A percentile compares a stretch with the other conserved stretches of the same genome.
Evolutionary conservation across 108 stramenopile genomes (phyloP).

Genomic region (Nitzschia sp.): DNA sequence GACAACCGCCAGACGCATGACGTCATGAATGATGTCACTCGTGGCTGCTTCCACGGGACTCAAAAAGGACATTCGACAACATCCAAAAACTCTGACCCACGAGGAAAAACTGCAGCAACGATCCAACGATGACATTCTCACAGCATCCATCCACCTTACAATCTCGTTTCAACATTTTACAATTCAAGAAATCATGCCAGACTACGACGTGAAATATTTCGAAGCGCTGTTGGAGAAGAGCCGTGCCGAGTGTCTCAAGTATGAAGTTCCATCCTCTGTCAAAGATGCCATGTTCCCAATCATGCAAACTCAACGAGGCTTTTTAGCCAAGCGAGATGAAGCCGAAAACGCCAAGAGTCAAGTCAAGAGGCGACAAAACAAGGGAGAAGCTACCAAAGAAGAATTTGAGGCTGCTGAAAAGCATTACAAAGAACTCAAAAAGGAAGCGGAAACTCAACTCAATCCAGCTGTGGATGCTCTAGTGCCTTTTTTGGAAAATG

Average conservation of each 20-base stretch:
- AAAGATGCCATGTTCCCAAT: background rate
- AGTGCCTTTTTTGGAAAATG: background rate
- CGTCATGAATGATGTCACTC: no score
- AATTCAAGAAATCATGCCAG: background rate
- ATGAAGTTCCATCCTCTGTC: background rate
- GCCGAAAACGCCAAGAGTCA: background rate
- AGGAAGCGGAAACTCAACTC: background rate
- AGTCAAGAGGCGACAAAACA: background rate
- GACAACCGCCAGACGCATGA: no score
- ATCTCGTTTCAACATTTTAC: background rate
- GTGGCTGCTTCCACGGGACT: no score
- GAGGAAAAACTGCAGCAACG: no score
- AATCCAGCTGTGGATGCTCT: background rate
- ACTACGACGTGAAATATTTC: background rate
- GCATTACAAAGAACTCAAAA: background rate
- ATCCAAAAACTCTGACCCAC: no score
- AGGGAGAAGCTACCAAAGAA: background rate
- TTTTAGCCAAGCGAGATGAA: background rate
- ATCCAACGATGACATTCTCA: no score
- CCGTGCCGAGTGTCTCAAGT: conserved; percentile 6
- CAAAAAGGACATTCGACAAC: no score
- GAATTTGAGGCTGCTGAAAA: background rate
- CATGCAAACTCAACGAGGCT: background rate
- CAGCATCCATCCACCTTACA: no score
- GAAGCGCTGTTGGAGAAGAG: background rate